Percentiles rank a stretch among this genome's conserved stretches.
Conservation (phyloP, 1,139 yeast genomes). For the Kazachstania sp. region DNA sequence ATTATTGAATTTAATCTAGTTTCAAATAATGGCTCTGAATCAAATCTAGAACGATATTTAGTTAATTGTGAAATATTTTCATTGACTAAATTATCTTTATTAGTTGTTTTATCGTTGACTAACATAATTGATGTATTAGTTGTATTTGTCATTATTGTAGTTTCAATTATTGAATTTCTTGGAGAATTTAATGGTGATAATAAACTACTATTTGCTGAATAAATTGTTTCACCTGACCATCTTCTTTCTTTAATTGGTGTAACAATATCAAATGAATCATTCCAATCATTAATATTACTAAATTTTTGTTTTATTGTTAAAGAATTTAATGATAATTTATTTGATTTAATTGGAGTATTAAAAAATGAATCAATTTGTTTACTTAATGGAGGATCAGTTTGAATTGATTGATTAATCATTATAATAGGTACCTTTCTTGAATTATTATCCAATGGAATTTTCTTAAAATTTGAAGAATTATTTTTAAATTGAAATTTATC, state of each 20-base stretch:
- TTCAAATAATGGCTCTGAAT: too few species aligned
- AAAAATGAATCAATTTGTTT: background rate
- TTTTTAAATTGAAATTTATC: constrained; percentile 3
- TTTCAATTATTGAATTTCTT: background rate
- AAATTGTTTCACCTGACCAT: constrained; percentile 1
- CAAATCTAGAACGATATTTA: too few species aligned
- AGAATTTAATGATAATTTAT: background rate
- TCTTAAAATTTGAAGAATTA: background rate
- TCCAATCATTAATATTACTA: background rate
- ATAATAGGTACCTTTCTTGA: background rate
- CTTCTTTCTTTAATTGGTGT: background rate
- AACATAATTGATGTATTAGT: too few species aligned
- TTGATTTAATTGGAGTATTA: background rate
- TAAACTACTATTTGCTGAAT: background rate
- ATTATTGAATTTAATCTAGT: too few species aligned
- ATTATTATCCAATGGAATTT: background rate
- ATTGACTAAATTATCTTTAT: too few species aligned
- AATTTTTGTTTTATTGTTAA: background rate
- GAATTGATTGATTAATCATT: constrained; percentile 1
- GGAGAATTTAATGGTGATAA: constrained; percentile 1
- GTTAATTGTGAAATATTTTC: too few species aligned
- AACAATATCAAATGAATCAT: background rate
- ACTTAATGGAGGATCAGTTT: constrained; percentile 2
- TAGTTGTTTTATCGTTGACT: too few species aligned
- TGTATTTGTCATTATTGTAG: too few species aligned